These are phyloP conservation scores for Trichophyton equinum DNA, from an alignment of 2,329 filamentous ascomycete genomes.

Conservation along the genomic window DNA sequence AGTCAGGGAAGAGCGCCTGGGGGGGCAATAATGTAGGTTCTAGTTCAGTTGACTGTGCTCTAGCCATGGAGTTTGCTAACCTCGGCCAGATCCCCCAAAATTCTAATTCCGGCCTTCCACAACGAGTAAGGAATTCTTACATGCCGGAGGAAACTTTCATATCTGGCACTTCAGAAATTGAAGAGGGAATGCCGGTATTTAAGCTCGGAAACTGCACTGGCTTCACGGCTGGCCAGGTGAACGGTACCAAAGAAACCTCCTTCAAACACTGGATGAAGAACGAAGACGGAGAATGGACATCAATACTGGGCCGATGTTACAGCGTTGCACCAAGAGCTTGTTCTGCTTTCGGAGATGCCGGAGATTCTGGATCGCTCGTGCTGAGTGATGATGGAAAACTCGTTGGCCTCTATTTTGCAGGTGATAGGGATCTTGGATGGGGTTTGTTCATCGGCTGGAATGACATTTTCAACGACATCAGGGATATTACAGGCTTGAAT, in stretches of 20 bases:
- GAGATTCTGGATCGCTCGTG: not conserved
- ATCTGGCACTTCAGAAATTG: not conserved
- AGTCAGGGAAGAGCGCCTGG: not conserved
- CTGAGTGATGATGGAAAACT: not conserved
- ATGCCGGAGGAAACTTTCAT: not conserved
- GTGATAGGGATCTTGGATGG: not conserved
- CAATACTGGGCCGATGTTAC: not conserved
- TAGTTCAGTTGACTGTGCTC: too few relatives aligned
- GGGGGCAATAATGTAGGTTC: not conserved
- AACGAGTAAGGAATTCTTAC: not conserved
- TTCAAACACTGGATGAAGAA: not conserved
- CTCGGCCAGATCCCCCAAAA: not conserved
- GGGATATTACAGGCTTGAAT: not conserved
- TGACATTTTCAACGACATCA: not conserved
- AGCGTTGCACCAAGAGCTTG: not conserved
- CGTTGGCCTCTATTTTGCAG: not conserved
- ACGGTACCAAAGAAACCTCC: not conserved
- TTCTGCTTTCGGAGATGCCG: not conserved
- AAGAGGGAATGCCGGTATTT: not conserved
- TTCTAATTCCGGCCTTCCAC: not conserved
- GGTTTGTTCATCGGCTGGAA: not conserved
- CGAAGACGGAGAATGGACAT: constrained; percentile 2
- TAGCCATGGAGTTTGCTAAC: too few relatives aligned
- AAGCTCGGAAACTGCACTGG: not conserved
- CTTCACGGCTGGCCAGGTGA: not conserved